Base-by-base conservation (phyloP, 371 early-diverging fungal genomes). In the Zychaea mexicana region DNA sequence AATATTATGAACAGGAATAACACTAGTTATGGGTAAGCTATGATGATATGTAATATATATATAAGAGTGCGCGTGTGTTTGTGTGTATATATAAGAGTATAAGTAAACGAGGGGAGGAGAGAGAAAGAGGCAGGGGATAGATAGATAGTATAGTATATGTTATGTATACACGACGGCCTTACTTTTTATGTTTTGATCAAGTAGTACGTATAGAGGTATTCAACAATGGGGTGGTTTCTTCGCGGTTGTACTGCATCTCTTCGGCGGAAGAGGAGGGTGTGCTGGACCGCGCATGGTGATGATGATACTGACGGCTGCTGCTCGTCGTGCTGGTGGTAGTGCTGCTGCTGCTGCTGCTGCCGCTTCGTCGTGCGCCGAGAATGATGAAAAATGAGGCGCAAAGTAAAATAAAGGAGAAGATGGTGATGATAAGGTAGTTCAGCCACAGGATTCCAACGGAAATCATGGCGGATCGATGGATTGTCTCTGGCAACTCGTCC, bases 361-460 rank as follows among this genome's bases (percentile, higher is more conserved):
- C 22, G 46, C 52, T 32, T 30, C 62, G 47, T 38, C 53, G 42
- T 21, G 62, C 54, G 33, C 73, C 73, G 38, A 73, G 63, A 28
- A 73, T 52, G 56, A 73, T 67, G 45, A 73, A 73, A 39, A 73
- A 64, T 5, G 73, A 73, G 27, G 73, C 73, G 60, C 73, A 73
- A 46, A 73, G 65, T 31, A 73, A 62, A 36, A 73, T 65, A 57
- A 73, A 67, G 19, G 73, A 61, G 30, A 73, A 73, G 12, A 67
- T n/a, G 21, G 66, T 64, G 42, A 73, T 17, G 42, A 65, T 67
- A 42, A 66, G 47, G 45, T 73, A 73, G 57, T 73, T 73, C 32
- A 73, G 52, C 73, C 73, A 73, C 49, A 73, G 58, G 36, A 73
- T 73, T 19, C 39, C 57, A 2, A 69, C 65, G 4, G 70, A 67